Evolutionary conservation across 2,329 filamentous ascomycete genomes (phyloP), one percentile per base, ranked within the genome.

Genomic region (Trichoderma afroharzianum): DNA sequence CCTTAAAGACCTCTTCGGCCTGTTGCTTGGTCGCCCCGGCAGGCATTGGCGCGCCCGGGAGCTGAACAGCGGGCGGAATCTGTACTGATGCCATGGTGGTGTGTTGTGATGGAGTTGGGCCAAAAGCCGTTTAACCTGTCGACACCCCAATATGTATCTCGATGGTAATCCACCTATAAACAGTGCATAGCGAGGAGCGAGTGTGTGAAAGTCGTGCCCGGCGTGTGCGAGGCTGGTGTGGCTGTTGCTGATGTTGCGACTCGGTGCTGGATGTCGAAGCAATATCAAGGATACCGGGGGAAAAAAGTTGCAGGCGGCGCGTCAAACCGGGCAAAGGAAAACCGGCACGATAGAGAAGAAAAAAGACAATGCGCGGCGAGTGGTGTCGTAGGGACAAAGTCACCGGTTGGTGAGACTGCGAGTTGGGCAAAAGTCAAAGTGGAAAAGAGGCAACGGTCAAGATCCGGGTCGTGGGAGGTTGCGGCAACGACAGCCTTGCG

Each of bases 51-150:
- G 84, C 86, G 76, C 88, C 89, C 74, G 88, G 88, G 80, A 91
- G 87, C 81, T 91, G 89, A 82, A 92, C 88, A 77, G 88, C 88
- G 74, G 91, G 89, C 75, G 90, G 87, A 78, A 89, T 83, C 84
- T 96, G 93, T 78, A 94, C 90, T 74, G 93, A 95, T 81, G 93
- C 91, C 93, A 97, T 97, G 78, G 72, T 87, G 82, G 79, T 76
- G 76, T 77, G 74, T 74, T 66, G 72, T 70, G 69, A 72, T 63
- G 64, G 62, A 39, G 69, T 68, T 77, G 70, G 71, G 71, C 62
- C 68, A 33, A 33, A 28, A 53, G 30, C 59, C 36, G 66, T 68
- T 36, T 26, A 59, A 53, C 47, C 68, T 76, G 62, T 68, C 66
- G 66, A 78, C 75, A 74, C 73, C 75, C 71, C 73, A 75, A 76